Base-by-base conservation (phyloP, 345 rosid genomes). In the Clausena lansium region DNA sequence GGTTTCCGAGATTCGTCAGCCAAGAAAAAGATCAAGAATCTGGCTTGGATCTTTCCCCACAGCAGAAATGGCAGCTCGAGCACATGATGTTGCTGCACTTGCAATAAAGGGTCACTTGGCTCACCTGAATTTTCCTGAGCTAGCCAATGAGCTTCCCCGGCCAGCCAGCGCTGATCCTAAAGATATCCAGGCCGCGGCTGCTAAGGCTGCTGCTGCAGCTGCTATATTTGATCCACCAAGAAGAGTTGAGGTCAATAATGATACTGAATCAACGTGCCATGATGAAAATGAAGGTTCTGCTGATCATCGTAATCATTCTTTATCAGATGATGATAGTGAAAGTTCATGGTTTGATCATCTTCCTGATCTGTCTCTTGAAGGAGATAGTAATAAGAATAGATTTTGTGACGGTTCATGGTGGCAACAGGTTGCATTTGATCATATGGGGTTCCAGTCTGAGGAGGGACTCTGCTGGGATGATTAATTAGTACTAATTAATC, bases 31-130 rank as follows among this genome's bases (percentile, higher is more conserved):
- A 22, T 75, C 77, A 10, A 45, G 77, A 62, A 75, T 75, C 36
- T 75, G 70, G 77, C 77, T 75, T 30, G 77, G 77, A 19, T 61
- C 47, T 38, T 75, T 45, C n/a, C 8, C 70, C 17, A 63, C 45
- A 2, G 39, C 69, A 63, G 77, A 75, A 75, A 75, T 75, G 77
- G 77, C 77, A 28, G 77, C 70, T n/a, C 69, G 70, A 19, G 77
- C 77, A 6, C 77, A 75, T n/a, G 77, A 75, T 22, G 77, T 63
- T 19, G 77, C 77, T 0, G 32, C 70, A 1, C 70, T 75, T 9
- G 61, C 60, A 11, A 4, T 75, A 5, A 75, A 64, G 9, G 78
- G 78, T 64, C 32, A 50, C 45, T 75, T 13, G 30, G 77, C 78
- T 47, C n/a, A 62, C n/a, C 61, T 75, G 9, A 75, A 75, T 47